Conservation (phyloP, 192 early-diverging fungal genomes). For the Mortierella hygrophila region DNA sequence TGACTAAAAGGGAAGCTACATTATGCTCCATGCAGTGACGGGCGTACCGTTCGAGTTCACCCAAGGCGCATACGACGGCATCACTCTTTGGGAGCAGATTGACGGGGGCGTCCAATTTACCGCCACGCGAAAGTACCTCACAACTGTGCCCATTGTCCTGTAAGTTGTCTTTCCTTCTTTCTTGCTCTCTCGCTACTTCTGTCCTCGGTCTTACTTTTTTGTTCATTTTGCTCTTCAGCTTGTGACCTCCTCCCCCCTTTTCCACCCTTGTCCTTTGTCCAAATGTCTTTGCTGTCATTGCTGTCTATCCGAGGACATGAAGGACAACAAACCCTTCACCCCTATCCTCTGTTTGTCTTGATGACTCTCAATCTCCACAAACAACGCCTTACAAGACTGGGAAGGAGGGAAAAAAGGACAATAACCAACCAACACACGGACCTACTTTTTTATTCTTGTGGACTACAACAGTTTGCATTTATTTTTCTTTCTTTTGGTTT, state of each 20-base stretch:
- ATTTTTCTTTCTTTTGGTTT: not conserved
- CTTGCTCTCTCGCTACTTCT: not conserved
- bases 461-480: not conserved
- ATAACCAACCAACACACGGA: not conserved
- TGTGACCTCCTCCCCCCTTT: not conserved
- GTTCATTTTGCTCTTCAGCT: not conserved
- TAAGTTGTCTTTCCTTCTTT: conserved; percentile 63
- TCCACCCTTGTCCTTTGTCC: not conserved
- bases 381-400: too few species aligned
- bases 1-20: conserved; percentile 79
- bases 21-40: conserved; percentile 98
- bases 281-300: not conserved
- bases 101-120: conserved; percentile 98
- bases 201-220: not conserved
- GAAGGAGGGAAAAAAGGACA: not conserved
- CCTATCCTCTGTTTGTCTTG: not conserved
- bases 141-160: conserved; percentile 92
- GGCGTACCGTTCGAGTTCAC: conserved; percentile 95
- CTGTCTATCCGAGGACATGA: not conserved
- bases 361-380: not conserved
- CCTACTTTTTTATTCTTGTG: not conserved
- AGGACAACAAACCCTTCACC: not conserved
- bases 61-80: conserved; percentile 91
- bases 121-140: conserved; percentile 96
- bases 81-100: conserved; percentile 99